These are phyloP conservation scores for Trichopus zeylanicus DNA, from an alignment of 116 monocot genomes.

Conservation along the genomic window DNA sequence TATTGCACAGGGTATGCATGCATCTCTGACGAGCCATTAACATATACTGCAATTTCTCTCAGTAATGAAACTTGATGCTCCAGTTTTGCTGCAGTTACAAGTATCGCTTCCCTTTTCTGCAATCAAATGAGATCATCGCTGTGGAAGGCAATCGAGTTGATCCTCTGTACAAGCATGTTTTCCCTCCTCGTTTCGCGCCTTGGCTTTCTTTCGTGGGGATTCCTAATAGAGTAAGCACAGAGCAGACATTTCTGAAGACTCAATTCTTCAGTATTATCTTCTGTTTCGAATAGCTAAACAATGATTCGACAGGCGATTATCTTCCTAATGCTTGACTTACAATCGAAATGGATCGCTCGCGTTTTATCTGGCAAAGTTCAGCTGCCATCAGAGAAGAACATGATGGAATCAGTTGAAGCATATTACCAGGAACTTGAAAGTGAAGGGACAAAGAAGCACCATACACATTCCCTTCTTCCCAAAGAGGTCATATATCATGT, in stretches of 20 bases:
- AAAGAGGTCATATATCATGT: not conserved
- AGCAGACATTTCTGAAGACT: no score
- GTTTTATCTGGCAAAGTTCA: not conserved
- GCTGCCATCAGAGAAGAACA: not conserved
- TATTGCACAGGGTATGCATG: slow-evolving; percentile 52
- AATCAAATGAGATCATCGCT: slow-evolving; percentile 20
- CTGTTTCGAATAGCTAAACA: no score
- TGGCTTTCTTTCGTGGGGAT: slow-evolving; percentile 40
- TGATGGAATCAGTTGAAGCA: not conserved
- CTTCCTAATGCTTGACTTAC: not conserved
- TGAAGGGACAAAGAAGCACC: not conserved
- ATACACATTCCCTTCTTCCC: not conserved
- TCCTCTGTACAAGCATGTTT: slow-evolving; percentile 53
- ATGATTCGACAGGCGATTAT: not conserved
- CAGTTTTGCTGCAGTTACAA: slow-evolving; percentile 31
- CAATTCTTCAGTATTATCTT: no score
- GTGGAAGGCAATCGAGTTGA: slow-evolving; percentile 52
- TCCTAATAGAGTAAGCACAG: slow-evolving; percentile 31
- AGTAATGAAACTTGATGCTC: not conserved
- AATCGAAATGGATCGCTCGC: not conserved
- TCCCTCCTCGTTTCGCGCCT: slow-evolving; percentile 27
- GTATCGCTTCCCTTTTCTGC: slow-evolving; percentile 46
- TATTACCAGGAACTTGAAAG: not conserved
- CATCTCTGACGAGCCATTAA: not conserved
- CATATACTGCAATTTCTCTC: not conserved